Evolutionary conservation across 202 grass and related monocot species (phyloP).

Genomic region (Brachypodium distachyon): DNA sequence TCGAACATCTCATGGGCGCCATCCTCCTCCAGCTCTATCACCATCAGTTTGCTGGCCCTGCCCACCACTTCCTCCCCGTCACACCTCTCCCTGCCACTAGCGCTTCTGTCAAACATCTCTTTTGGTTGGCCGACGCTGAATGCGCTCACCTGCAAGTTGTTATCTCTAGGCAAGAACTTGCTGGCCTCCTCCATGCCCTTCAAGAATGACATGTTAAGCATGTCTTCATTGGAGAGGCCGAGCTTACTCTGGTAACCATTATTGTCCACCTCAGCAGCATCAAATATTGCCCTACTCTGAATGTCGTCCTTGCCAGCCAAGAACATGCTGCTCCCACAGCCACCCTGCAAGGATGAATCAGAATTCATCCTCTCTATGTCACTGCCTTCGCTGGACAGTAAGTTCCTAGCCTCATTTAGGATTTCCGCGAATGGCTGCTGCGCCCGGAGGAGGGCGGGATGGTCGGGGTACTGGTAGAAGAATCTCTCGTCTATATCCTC

Average conservation of each 20-base stretch:
- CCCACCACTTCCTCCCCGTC: neutral
- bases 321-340: neutral
- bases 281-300: neutral
- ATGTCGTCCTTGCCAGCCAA: neutral
- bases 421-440: conserved; percentile 29
- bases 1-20: conserved; percentile 23
- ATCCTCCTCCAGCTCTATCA: conserved; percentile 21
- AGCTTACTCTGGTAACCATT: neutral
- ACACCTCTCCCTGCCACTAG: neutral
- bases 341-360: neutral
- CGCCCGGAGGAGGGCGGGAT: conserved; percentile 4
- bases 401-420: neutral
- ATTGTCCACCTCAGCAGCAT: neutral
- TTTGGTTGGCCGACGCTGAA: neutral
- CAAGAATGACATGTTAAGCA: conserved; percentile 1
- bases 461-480: neutral
- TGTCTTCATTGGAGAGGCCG: neutral
- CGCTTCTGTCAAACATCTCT: neutral
- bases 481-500: conserved; percentile 27
- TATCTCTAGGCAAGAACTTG: conserved; percentile 20
- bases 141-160: neutral
- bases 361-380: neutral
- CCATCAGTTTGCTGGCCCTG: conserved; percentile 22
- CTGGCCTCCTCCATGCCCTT: conserved; percentile 30
- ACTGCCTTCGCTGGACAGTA: neutral